Percentiles rank a stretch among this genome's conserved stretches.
These are phyloP conservation scores for Carex parvula DNA, from an alignment of 176 grass and related monocot species.

Conservation along the genomic window DNA sequence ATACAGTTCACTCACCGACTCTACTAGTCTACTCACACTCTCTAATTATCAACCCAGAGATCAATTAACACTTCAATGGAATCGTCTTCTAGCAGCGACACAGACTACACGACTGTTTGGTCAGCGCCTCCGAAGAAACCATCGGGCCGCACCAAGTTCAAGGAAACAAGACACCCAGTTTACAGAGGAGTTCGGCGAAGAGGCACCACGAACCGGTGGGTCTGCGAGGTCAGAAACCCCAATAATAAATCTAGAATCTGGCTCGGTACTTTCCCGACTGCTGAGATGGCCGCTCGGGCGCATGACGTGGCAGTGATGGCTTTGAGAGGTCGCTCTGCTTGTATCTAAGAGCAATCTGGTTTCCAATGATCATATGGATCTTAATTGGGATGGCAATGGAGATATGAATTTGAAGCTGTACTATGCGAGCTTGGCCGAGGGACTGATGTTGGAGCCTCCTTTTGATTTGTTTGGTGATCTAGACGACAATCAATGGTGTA, in stretches of 20 bases:
- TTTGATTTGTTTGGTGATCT: not conserved
- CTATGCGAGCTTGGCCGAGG: constrained; percentile 47
- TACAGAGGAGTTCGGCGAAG: constrained; percentile 67
- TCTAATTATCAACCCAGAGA: not conserved
- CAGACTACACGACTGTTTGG: not conserved
- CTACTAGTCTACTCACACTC: not conserved
- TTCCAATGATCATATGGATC: not conserved
- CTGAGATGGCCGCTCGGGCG: constrained; percentile 36
- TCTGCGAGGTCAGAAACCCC: constrained; percentile 68
- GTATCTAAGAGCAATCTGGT: not conserved
- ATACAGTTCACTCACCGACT: not conserved
- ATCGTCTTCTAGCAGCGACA: not conserved
- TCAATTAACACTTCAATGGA: not conserved
- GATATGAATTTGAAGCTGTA: constrained; percentile 36
- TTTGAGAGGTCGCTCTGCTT: constrained; percentile 22
- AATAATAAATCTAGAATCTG: constrained; percentile 34
- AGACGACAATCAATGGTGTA: not conserved
- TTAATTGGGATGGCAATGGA: not conserved
- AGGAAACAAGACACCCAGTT: constrained; percentile 78
- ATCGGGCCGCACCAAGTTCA: constrained; percentile 72
- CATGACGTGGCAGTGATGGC: constrained; percentile 30
- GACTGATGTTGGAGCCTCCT: constrained; percentile 39
- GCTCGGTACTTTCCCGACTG: constrained; percentile 31
- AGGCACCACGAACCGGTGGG: constrained; percentile 46
- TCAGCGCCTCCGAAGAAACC: constrained; percentile 42